These are phyloP conservation scores for Suhomyces taliae DNA, from an alignment of 1,139 yeast species.

Conservation along the genomic window DNA sequence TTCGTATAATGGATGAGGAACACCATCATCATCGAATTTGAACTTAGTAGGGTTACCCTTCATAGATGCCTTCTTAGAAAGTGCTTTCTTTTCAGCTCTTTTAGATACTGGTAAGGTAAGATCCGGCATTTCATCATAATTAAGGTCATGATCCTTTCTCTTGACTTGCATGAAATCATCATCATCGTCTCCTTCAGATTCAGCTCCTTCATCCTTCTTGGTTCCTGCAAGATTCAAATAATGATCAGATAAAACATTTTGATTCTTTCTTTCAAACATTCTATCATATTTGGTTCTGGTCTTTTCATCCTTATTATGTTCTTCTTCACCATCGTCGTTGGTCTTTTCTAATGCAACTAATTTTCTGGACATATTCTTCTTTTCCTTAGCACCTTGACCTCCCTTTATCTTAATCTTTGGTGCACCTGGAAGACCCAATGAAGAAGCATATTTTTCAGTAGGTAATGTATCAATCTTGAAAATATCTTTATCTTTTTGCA, in stretches of 20 bases:
- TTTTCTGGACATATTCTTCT: slow-evolving; percentile 80
- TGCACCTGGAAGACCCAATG: slow-evolving; percentile 93
- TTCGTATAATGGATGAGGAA: slow-evolving; percentile 87
- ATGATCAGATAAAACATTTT: slow-evolving; percentile 87
- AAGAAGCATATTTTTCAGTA: slow-evolving; percentile 78
- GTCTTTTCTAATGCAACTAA: slow-evolving; percentile 57
- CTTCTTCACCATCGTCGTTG: slow-evolving; percentile 66
- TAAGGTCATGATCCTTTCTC: slow-evolving; percentile 68
- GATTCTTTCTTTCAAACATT: slow-evolving; percentile 94
- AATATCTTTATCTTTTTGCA: slow-evolving; percentile 85
- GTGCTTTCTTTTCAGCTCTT: slow-evolving; percentile 83
- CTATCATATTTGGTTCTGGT: slow-evolving; percentile 89
- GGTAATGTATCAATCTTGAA: slow-evolving; percentile 78
- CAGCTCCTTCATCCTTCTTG: slow-evolving; percentile 39
- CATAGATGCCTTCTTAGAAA: slow-evolving; percentile 77
- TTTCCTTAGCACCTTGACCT: slow-evolving; percentile 58
- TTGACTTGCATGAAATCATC: slow-evolving; percentile 85
- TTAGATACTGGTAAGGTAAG: slow-evolving; percentile 68
- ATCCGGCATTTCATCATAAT: slow-evolving; percentile 65
- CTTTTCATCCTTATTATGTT: slow-evolving; percentile 29
- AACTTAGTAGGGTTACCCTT: slow-evolving; percentile 76
- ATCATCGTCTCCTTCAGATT: slow-evolving; percentile 39
- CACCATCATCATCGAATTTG: slow-evolving; percentile 91
- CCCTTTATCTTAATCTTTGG: slow-evolving; percentile 81
- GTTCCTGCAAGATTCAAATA: slow-evolving; percentile 67